Base-by-base conservation (phyloP, 2,329 filamentous ascomycete genomes). In the Lachnum nothofagi region DNA sequence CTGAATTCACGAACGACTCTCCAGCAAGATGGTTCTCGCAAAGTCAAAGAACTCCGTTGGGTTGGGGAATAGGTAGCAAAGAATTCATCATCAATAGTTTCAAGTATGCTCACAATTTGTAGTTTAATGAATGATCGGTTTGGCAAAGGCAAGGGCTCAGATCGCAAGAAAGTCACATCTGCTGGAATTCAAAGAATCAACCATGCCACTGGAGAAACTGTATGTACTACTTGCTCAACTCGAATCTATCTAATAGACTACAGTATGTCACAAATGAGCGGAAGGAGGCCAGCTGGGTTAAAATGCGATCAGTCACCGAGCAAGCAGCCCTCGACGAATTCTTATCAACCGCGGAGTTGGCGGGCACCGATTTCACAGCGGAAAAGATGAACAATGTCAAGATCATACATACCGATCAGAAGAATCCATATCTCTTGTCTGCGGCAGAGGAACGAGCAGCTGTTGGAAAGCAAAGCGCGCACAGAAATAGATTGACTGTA, bases 351-450 rank as follows among this genome's bases (percentile, higher is more conserved):
- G 94, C 93, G 55, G 91, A 97, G 72, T 75, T 98, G 60, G 93
- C 93, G n/a, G 91, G 90, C 57, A 98, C 93, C 58, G 93, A 98
- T 67, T 98, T 98, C 70, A 97, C 91, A 1, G 94, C 93, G 23
- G 91, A 97, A 75, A 97, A 97, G 78, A 87, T 95, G 81, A 97
- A 91, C 72, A 97, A 94, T 65, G 87, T 97, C 70, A 96, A 96
- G 75, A 96, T 98, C 66, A 96, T 98, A 60, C 93, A 98, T 68
- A 85, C 85, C 58, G 90, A 96, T 68, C 91, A 96, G 72, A 88
- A 86, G 72, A 98, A 98, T 68, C 93, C 93, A 0, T 98, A 91
- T 62, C 75, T 98, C 4, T 76, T 98, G 16, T 91, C 89, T 0
- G 82, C 86, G 0, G 79, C 83, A 22, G 91, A 98, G 67, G 91